Conservation (phyloP, 2,329 filamentous ascomycete species). For the Colletotrichum sp. region DNA sequence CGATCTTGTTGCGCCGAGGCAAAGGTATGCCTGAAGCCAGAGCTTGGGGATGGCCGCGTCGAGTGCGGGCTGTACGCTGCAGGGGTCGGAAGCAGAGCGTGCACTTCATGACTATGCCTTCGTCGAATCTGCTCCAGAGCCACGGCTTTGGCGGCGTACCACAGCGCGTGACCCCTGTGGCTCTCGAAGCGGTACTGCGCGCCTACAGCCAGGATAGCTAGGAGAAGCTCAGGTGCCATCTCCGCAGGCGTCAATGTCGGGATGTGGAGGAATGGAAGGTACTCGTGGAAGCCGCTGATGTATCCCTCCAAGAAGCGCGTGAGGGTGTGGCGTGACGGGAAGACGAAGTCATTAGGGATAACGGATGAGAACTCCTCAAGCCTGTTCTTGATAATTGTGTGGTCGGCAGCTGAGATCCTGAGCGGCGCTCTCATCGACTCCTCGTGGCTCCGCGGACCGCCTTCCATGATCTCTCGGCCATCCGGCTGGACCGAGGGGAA, state of each 20-base stretch:
- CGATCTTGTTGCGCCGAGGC: constrained; percentile 63
- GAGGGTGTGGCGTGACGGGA: constrained; percentile 72
- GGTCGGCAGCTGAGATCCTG: constrained; percentile 59
- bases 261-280: constrained; percentile 67
- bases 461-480: constrained; percentile 47
- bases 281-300: constrained; percentile 68
- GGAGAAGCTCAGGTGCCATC: constrained; percentile 70
- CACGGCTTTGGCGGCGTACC: constrained; percentile 65
- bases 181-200: constrained; percentile 70
- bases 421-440: constrained; percentile 44
- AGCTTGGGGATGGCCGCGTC: constrained; percentile 62
- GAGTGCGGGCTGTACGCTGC: constrained; percentile 66
- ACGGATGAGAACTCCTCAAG: constrained; percentile 66
- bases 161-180: constrained; percentile 62
- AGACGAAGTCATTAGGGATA: constrained; percentile 66
- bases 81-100: constrained; percentile 60
- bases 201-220: constrained; percentile 72
- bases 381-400: constrained; percentile 61
- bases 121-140: constrained; percentile 64
- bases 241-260: constrained; percentile 68
- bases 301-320: constrained; percentile 74
- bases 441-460: constrained; percentile 42
- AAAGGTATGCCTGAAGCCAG: constrained; percentile 63
- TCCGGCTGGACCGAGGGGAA: constrained; percentile 61
- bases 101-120: constrained; percentile 61